phyloP scores from a whole-genome alignment of 371 early-diverging fungal genomes.

The Mortierella sp. region DNA sequence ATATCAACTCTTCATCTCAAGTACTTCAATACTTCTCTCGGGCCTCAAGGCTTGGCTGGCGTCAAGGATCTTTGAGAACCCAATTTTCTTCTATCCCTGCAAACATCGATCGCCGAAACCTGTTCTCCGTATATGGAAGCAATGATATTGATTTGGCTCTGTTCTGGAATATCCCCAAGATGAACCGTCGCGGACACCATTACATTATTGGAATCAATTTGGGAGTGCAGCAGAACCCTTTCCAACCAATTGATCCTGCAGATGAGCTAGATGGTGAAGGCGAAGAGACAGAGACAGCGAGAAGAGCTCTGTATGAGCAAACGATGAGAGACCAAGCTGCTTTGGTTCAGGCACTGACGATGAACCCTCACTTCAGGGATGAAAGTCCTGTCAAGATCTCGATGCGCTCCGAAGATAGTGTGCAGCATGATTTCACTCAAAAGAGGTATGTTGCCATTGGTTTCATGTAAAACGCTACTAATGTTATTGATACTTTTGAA shows the following conservation, averaged over 20 bases:
- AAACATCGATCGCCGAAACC: conserved; percentile 58
- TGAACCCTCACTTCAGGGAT: conserved; percentile 70
- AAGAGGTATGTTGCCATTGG: conserved; percentile 58
- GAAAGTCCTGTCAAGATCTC: conserved; percentile 77
- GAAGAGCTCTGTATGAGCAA: conserved; percentile 75
- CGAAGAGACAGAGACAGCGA: conserved; percentile 52
- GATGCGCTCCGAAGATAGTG: conserved; percentile 58
- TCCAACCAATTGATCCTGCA: conserved; percentile 59
- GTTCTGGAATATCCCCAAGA: conserved; percentile 83
- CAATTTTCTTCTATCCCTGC: conserved; percentile 76
- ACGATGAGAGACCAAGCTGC: conserved; percentile 77
- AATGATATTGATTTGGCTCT: conserved; percentile 89
- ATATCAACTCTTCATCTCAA: conserved; percentile 60
- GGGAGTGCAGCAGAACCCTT: conserved; percentile 81
- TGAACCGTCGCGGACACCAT: conserved; percentile 81
- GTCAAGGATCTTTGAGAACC: conserved; percentile 66
- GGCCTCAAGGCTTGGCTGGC: conserved; percentile 82
- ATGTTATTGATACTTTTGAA: neutral
- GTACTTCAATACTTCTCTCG: conserved; percentile 76
- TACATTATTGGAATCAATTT: conserved; percentile 92
- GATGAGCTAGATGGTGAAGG: conserved; percentile 36
- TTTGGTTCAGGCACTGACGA: conserved; percentile 71
- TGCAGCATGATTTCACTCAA: conserved; percentile 64
- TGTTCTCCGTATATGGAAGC: conserved; percentile 85
- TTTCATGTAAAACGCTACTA: neutral